Evolutionary conservation across 106 monocot species (phyloP), one percentile per base, ranked within the genome.

Genomic region (Dactylorhiza incarnata): DNA sequence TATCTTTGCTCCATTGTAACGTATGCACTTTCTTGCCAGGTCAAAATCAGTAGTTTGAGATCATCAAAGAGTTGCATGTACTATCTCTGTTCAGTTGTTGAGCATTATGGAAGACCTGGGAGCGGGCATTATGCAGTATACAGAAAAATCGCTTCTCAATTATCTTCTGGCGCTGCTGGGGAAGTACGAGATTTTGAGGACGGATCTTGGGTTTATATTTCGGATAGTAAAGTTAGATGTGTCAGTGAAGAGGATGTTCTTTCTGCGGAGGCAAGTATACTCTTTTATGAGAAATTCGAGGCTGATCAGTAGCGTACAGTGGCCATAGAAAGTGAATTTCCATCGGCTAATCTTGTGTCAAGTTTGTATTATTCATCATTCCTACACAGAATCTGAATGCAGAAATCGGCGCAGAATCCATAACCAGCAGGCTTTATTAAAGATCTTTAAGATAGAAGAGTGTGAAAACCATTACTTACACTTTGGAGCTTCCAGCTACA

Each of bases 111-210:
- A 62, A 84, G 37, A 75, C 77, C 79, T 67, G 96, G 90, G 72
- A 85, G 90, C 75, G 93, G 93, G 6, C 95, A 96, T 80, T 96
- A 93, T 80, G 87, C 90, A 58, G 85, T 85, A 51, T 96, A 93
- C 70, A 87, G 93, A 78, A 85, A 76, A 79, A 16, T 79, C 16
- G 48, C 25, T 43, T 66, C 75, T 79, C 52, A 81, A n/a, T 48
- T 71, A 45, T 67, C 46, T 59, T 24, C 15, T 37, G 43, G n/a
- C n/a, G 72, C 68, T 73, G 49, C 68, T 66, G 50, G 24, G 7
- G 66, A 71, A 44, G 9, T 73, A 37, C 49, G 7, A 37, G 74
- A 63, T 73, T 51, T 49, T 48, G 7, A 2, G 17, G 45, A 45
- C 16, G n/a, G 29, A 23, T 79, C 47, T 54, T 96, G 96, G 96